Base-by-base conservation (phyloP, 1,284 basidiomycete species). In the Cryptococcus sp. region DNA sequence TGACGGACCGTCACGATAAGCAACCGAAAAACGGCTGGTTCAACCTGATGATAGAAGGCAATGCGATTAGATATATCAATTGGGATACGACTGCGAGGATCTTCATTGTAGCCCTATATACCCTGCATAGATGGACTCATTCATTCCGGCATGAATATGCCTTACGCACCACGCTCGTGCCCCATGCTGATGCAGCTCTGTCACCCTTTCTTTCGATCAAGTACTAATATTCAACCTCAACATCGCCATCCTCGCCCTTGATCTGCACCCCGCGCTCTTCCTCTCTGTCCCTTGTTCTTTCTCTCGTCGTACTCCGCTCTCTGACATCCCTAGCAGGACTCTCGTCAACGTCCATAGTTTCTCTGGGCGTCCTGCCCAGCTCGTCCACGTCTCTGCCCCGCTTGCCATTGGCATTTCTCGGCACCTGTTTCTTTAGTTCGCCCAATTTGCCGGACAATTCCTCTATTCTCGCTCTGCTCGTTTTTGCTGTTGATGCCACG, bases 241-340 rank as follows among this genome's bases (percentile, higher is more conserved):
- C 63, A 56, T 73, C 71, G 17, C 71, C 71, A 49, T 73, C 62
- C 30, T 73, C 71, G 13, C 69, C 69, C 40, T 62, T 58, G n/a
- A 71, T 68, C 47, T 68, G 55, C 17, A 67, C 68, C 15, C 63
- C 67, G 27, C 46, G 51, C 53, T 67, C 60, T 39, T 60, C 15
- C 54, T 50, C 52, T 15, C 47, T 48, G 2, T 19, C 40, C 46
- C 49, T 47, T 48, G 47, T 47, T n/a, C 20, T 30, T 51, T 55
- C n/a, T 47, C 47, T 17, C 42, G 19, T 42, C 45, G 54, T 30
- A 42, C 52, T 48, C 42, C 49, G 41, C 19, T 55, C 49, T 54
- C 17, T 35, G 52, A 20, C 23, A 3, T 17, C 42, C 57, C 35
- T 35, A 30, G 25, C 55, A 45, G n/a, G 27, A 23, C 15, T n/a